A percentile compares a stretch with the other conserved stretches of the same genome.
These are phyloP conservation scores for Taphrina wiesneri DNA, from an alignment of 1,139 yeast genomes.

Conservation along the genomic window DNA sequence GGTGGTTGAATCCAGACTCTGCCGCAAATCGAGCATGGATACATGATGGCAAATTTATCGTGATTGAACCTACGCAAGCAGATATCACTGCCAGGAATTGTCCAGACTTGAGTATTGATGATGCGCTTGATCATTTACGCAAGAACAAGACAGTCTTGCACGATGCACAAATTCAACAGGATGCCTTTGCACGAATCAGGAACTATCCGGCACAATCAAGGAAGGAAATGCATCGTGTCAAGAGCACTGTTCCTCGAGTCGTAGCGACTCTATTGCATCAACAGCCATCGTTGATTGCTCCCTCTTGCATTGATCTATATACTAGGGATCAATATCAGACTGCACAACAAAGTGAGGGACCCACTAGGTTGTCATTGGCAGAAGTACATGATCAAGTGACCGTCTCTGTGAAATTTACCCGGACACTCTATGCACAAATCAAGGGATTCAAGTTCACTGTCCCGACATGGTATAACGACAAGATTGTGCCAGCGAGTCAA, in stretches of 20 bases:
- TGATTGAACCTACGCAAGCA: constrained; percentile 40
- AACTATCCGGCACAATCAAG: constrained; percentile 39
- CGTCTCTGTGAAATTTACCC: constrained; percentile 41
- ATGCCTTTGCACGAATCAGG: constrained; percentile 36
- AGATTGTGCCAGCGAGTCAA: background rate
- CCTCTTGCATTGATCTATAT: constrained; percentile 39
- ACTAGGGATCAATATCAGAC: constrained; percentile 38
- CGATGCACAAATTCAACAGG: constrained; percentile 16
- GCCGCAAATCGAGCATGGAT: constrained; percentile 49
- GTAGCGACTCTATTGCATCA: constrained; percentile 38
- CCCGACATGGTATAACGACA: constrained; percentile 34
- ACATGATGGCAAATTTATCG: constrained; percentile 40
- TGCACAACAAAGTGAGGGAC: background rate
- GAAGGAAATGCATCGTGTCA: constrained; percentile 38
- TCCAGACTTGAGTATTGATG: constrained; percentile 16
- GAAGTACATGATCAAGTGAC: constrained; percentile 41
- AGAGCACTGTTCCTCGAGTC: constrained; percentile 37
- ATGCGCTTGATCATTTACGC: constrained; percentile 35
- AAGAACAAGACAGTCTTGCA: background rate
- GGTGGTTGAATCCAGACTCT: constrained; percentile 51
- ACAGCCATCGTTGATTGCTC: constrained; percentile 37
- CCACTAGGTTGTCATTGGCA: constrained; percentile 34
- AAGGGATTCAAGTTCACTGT: constrained; percentile 37
- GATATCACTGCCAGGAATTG: constrained; percentile 7
- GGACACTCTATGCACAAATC: constrained; percentile 42